A percentile compares a stretch with the other conserved stretches of the same genome.
These are phyloP conservation scores for Conticribra weissflogii DNA, from an alignment of 108 stramenopile species.

Conservation along the genomic window DNA sequence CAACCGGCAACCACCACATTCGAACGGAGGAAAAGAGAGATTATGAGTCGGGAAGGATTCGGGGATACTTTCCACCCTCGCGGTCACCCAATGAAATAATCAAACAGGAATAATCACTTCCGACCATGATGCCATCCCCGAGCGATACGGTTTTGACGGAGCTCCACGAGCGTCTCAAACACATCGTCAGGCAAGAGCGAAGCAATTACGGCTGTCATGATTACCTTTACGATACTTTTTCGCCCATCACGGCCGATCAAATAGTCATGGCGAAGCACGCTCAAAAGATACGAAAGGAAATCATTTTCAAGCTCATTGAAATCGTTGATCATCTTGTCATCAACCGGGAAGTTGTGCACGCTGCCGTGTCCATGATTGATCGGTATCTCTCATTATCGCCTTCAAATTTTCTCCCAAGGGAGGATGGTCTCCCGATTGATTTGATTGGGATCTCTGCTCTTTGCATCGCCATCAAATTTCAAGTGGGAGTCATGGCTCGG, in stretches of 20 bases:
- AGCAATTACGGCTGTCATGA: neutral
- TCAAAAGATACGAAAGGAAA: neutral
- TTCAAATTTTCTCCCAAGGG: neutral
- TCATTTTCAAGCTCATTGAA: neutral
- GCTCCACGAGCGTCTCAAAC: neutral
- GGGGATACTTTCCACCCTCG: too few relatives aligned
- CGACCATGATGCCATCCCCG: too few relatives aligned
- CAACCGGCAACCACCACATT: too few relatives aligned
- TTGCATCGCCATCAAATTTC: slow-evolving; percentile 2
- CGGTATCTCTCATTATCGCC: neutral
- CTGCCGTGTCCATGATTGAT: slow-evolving; percentile 4
- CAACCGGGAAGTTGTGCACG: neutral
- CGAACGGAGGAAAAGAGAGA: too few relatives aligned
- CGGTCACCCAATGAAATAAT: too few relatives aligned
- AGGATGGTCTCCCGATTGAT: neutral
- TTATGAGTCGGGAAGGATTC: too few relatives aligned
- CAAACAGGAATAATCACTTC: too few relatives aligned
- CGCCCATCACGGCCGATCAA: neutral
- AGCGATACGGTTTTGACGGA: neutral
- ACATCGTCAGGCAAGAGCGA: neutral
- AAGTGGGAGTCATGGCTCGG: neutral
- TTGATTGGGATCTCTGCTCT: neutral
- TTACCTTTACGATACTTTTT: neutral
- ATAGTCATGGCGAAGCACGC: neutral
- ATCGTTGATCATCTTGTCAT: neutral